These are phyloP conservation scores for Phytopythium boreale DNA, from an alignment of 352 stramenopile species.

Conservation along the genomic window DNA sequence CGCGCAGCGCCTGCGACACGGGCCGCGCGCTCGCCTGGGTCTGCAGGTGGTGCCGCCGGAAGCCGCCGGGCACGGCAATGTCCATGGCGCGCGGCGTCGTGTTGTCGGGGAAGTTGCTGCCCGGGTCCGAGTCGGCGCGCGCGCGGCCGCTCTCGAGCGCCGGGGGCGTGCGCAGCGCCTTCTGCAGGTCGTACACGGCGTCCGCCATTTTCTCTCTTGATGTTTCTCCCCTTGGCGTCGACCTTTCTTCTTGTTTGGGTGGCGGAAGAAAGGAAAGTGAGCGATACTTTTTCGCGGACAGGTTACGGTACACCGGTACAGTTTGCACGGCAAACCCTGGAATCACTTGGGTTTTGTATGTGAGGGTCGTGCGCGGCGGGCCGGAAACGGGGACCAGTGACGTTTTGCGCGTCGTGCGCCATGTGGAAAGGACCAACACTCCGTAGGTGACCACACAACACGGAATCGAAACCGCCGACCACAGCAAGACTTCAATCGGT, in stretches of 20 bases:
- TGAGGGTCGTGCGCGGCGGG: background rate
- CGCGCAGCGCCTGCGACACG: slow-evolving; percentile 44
- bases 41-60: slow-evolving; percentile 68
- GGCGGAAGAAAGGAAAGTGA: slow-evolving; percentile 7
- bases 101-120: slow-evolving; percentile 24
- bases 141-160: slow-evolving; percentile 21
- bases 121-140: slow-evolving; percentile 59
- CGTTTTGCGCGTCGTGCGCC: slow-evolving; percentile 1
- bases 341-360: slow-evolving; percentile 1
- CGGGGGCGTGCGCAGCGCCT: slow-evolving; percentile 27
- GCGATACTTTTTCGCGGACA: background rate
- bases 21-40: slow-evolving; percentile 20
- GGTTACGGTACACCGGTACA: background rate
- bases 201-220: slow-evolving; percentile 32
- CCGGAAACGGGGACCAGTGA: background rate
- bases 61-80: slow-evolving; percentile 65
- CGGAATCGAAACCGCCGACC: slow-evolving; percentile 1
- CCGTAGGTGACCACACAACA: slow-evolving; percentile 2
- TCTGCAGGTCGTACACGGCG: slow-evolving; percentile 46
- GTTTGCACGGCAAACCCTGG: background rate
- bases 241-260: background rate
- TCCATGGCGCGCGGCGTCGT: slow-evolving; percentile 46
- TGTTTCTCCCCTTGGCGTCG: background rate
- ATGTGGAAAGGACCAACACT: background rate
- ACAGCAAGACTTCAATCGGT: background rate